These are phyloP conservation scores for Tremella yokohamensis DNA, from an alignment of 768 basidiomycete genomes.

Conservation along the genomic window DNA sequence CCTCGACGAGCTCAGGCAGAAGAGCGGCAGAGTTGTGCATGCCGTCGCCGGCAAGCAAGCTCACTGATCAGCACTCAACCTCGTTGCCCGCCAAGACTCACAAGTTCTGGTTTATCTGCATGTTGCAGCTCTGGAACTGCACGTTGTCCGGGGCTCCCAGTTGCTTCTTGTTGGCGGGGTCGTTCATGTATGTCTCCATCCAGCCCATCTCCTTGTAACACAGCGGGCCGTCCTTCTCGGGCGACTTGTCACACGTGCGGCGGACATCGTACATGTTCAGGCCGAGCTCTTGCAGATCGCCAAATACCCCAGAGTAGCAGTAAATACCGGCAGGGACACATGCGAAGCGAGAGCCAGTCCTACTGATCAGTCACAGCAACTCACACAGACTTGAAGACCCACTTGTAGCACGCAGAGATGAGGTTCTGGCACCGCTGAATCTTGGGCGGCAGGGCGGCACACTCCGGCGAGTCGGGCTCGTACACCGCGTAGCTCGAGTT, in stretches of 20 bases:
- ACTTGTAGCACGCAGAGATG: slow-evolving; percentile 61
- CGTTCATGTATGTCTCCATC: slow-evolving; percentile 87
- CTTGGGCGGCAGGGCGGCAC: slow-evolving; percentile 62
- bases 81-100: slow-evolving; percentile 28
- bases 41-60: slow-evolving; percentile 71
- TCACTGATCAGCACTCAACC: slow-evolving; percentile 12
- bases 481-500: slow-evolving; percentile 61
- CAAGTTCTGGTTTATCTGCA: slow-evolving; percentile 75
- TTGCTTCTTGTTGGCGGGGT: slow-evolving; percentile 68
- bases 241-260: slow-evolving; percentile 63
- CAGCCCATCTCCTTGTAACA: slow-evolving; percentile 66
- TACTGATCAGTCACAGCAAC: background rate
- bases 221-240: slow-evolving; percentile 58
- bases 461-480: slow-evolving; percentile 63
- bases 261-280: slow-evolving; percentile 77
- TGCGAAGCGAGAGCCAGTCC: slow-evolving; percentile 45
- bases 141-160: slow-evolving; percentile 53
- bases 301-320: slow-evolving; percentile 56
- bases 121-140: slow-evolving; percentile 53
- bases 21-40: slow-evolving; percentile 76
- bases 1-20: slow-evolving; percentile 73
- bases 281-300: slow-evolving; percentile 53
- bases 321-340: slow-evolving; percentile 71
- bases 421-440: slow-evolving; percentile 71
- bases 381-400: background rate